Conservation (phyloP, 306 rosid genomes). For the Quercus berberidifolia region DNA sequence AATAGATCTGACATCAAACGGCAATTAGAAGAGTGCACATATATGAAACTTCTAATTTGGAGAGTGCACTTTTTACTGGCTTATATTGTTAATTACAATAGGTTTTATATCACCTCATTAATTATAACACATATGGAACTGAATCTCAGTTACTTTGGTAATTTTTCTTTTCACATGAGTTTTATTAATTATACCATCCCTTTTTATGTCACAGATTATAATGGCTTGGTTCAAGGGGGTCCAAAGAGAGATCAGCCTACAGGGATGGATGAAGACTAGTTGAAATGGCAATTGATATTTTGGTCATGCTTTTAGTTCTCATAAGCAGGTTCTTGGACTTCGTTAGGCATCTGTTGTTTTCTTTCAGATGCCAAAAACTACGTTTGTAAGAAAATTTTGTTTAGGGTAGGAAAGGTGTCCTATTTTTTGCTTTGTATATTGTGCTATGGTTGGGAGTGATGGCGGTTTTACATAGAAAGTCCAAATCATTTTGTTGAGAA, state of each 20-base stretch:
- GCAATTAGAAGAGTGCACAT: not conserved
- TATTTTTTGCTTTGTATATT: conserved; percentile 21
- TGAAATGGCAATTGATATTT: not conserved
- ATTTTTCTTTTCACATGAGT: not conserved
- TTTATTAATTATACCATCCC: not conserved
- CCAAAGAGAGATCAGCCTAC: conserved; percentile 81
- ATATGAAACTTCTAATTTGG: too few species aligned
- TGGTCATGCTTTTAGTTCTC: conserved; percentile 17
- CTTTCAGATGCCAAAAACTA: not conserved
- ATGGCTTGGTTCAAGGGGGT: conserved; percentile 62
- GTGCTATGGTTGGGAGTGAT: not conserved
- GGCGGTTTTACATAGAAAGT: conserved; percentile 1
- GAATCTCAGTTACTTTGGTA: not conserved
- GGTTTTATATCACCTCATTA: too few species aligned
- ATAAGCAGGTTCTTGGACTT: conserved; percentile 9
- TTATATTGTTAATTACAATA: too few species aligned
- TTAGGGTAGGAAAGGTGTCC: conserved; percentile 5
- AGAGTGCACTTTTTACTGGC: too few species aligned
- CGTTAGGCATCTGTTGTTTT: conserved; percentile 28
- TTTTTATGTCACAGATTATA: conserved; percentile 61
- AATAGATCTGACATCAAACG: conserved; percentile 2
- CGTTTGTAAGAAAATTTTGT: conserved; percentile 26
- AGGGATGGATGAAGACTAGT: conserved; percentile 79
- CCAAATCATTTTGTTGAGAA: conserved; percentile 31
- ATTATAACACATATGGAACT: not conserved